Conservation (phyloP, 257 asterid species). For the Solanum tarapatanum region DNA sequence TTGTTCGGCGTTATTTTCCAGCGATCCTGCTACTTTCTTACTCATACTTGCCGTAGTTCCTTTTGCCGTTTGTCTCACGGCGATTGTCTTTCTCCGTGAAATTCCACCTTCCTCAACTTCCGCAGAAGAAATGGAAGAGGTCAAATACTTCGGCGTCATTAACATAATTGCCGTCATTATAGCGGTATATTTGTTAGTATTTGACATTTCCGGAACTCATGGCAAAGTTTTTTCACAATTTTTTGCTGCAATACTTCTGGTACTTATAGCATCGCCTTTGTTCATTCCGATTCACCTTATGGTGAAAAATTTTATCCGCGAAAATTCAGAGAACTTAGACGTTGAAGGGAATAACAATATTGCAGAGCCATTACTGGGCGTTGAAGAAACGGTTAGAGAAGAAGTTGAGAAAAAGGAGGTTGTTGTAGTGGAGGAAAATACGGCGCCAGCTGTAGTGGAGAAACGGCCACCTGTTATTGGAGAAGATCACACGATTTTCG, state of each 20-base stretch:
- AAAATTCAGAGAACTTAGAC: constrained; percentile 14
- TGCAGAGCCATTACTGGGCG: constrained; percentile 29
- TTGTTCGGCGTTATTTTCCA: constrained; percentile 77
- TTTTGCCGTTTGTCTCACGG: constrained; percentile 56
- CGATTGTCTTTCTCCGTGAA: constrained; percentile 80
- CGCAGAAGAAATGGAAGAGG: constrained; percentile 55
- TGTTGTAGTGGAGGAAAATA: not conserved
- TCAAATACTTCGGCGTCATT: constrained; percentile 55
- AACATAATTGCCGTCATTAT: constrained; percentile 58
- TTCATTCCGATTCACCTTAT: constrained; percentile 45
- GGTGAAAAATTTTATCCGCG: constrained; percentile 15
- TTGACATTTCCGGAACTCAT: constrained; percentile 57
- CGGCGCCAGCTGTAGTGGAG: constrained; percentile 7
- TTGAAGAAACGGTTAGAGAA: not conserved
- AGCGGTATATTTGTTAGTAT: constrained; percentile 61
- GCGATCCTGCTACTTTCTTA: constrained; percentile 68
- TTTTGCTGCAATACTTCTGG: constrained; percentile 54
- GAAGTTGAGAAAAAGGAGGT: constrained; percentile 2
- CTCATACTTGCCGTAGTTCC: constrained; percentile 68
- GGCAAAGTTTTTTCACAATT: constrained; percentile 38
- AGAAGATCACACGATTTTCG: constrained; percentile 69
- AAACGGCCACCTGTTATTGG: constrained; percentile 44
- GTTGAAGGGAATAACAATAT: constrained; percentile 15
- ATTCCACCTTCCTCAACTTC: constrained; percentile 63
- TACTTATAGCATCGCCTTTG: constrained; percentile 62